Base-by-base conservation (phyloP, 306 rosid species). In the Vigna mungo region DNA sequence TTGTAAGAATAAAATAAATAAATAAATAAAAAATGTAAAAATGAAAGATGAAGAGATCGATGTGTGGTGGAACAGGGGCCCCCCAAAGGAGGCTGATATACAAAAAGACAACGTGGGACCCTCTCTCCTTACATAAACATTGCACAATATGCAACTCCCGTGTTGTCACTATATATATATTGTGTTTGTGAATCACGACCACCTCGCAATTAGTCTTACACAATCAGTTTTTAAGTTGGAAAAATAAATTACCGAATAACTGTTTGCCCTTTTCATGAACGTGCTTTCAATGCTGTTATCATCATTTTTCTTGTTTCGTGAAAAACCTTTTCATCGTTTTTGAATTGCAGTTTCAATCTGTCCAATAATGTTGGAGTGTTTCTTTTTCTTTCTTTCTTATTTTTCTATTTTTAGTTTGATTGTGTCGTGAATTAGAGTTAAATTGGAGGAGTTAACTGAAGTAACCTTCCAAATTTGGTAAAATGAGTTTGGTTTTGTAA, bases 101-200 rank as follows among this genome's bases (percentile, higher is more conserved):
- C 68, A 25, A 72, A 63, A 71, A 63, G 78, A 80, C 79, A 80
- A 44, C 9, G 69, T 53, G 62, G 69, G 79, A 34, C 75, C 78
- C 69, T 1, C 60, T 17, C 36, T 16, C 25, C 6, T 54, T 21
- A 43, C 83, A 64, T 80, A 63, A 72, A 65, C 62, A 13, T 80
- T 63, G 67, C 78, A 54, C 71, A 65, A 61, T 71, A 52, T 76
- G 80, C 74, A 51, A 51, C 72, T 37, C 72, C 61, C 43, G 79
- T 72, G 43, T 39, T 53, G 79, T 80, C 84, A 63, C 83, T 53
- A 58, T 72, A 41, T 53, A 58, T 72, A 41, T 76, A 10, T 46
- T 65, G 53, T 41, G 6, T 37, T 37, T n/a, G n/a, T n/a, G n/a
- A n/a, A n/a, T n/a, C n/a, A n/a, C n/a, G 9, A 37, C 43, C 2